These are phyloP conservation scores for Elsinoe batatas DNA, from an alignment of 2,329 filamentous ascomycete genomes.

Conservation along the genomic window DNA sequence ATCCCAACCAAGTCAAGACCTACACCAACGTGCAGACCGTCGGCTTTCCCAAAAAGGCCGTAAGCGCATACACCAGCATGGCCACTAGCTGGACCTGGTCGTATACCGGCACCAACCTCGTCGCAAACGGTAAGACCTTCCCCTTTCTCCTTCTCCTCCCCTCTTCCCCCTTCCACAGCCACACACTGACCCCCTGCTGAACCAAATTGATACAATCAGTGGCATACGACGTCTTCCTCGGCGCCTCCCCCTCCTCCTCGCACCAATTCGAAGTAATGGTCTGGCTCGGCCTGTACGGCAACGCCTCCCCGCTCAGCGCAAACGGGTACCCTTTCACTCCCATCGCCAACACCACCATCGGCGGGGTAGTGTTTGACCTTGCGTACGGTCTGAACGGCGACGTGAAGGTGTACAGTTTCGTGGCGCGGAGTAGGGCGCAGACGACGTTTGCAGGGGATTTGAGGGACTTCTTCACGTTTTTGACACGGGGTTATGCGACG, in stretches of 20 bases:
- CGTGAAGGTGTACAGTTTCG: conserved; percentile 18
- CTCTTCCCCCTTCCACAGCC: neutral
- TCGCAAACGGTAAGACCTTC: neutral
- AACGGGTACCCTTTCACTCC: conserved; percentile 19
- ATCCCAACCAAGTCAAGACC: conserved; percentile 10
- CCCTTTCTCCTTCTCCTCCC: neutral
- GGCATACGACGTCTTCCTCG: conserved; percentile 16
- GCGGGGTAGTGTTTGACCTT: conserved; percentile 15
- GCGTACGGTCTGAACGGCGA: conserved; percentile 17
- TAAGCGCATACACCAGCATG: conserved; percentile 11
- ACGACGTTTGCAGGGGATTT: conserved; percentile 15
- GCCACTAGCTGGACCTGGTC: conserved; percentile 11
- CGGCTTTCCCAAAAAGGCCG: conserved; percentile 4
- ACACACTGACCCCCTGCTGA: too few species aligned
- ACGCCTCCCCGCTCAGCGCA: conserved; percentile 16
- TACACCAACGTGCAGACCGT: conserved; percentile 10
- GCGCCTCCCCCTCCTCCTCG: conserved; percentile 9
- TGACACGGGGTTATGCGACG: neutral
- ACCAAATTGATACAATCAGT: too few species aligned
- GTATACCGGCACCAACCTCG: conserved; percentile 14
- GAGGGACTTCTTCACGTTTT: conserved; percentile 4
- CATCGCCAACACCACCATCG: conserved; percentile 15
- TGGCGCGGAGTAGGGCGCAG: conserved; percentile 15
- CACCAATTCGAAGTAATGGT: conserved; percentile 18
- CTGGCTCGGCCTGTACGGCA: conserved; percentile 17